Conservation (phyloP, 2,329 filamentous ascomycete genomes). For the Epichloe scottii region DNA sequence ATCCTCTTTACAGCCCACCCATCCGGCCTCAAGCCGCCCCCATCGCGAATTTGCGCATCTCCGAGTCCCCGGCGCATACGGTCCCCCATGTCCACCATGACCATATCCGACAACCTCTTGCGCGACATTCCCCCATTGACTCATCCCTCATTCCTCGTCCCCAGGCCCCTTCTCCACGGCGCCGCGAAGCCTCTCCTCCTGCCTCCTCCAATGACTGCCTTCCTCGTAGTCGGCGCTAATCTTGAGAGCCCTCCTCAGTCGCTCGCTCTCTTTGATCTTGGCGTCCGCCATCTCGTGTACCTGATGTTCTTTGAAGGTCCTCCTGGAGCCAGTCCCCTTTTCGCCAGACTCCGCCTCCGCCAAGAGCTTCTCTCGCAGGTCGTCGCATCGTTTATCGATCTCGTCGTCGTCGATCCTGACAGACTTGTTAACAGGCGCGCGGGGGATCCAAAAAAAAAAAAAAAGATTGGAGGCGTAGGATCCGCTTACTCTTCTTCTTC, state of each 20-base stretch:
- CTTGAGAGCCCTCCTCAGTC: slow-evolving; percentile 71
- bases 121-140: too few relatives aligned
- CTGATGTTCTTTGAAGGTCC: slow-evolving; percentile 74
- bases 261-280: slow-evolving; percentile 91
- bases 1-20: background rate
- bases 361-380: slow-evolving; percentile 27
- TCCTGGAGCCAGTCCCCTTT: slow-evolving; percentile 23
- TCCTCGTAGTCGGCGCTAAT: slow-evolving; percentile 80
- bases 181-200: slow-evolving; percentile 55
- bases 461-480: background rate
- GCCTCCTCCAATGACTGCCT: slow-evolving; percentile 72
- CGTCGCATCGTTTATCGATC: slow-evolving; percentile 55
- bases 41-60: too few relatives aligned
- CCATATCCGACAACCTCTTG: too few relatives aligned
- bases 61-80: background rate
- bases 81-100: background rate
- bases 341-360: slow-evolving; percentile 24
- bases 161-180: slow-evolving; percentile 27
- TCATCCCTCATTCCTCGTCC: slow-evolving; percentile 3
- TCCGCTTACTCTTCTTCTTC: slow-evolving; percentile 65
- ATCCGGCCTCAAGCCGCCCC: too few relatives aligned
- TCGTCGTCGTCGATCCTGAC: slow-evolving; percentile 70
- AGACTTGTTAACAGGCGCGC: slow-evolving; percentile 7
- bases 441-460: background rate
- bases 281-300: slow-evolving; percentile 93